Base-by-base conservation (phyloP, 1,284 basidiomycete genomes). In the Amylostereum areolatum region DNA sequence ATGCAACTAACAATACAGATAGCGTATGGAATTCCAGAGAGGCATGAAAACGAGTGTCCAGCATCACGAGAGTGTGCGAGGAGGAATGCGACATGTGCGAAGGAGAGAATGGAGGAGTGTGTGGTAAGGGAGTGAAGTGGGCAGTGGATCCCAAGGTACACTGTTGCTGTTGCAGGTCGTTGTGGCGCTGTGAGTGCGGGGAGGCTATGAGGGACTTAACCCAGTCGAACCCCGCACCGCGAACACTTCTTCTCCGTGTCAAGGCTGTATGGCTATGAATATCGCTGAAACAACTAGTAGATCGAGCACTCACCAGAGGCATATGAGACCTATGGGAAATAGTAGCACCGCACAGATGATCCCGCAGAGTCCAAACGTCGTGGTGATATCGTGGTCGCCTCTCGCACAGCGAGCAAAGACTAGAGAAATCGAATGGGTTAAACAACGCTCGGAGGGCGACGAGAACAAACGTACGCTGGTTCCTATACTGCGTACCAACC, bases 311-410 rank as follows among this genome's bases (percentile, higher is more conserved):
- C 42, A 70, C 64, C 61, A 68, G 41, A 70, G 55, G 52, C 64
- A 68, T 32, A 68, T 64, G 12, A 73, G 53, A 11, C 71, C 71
- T 30, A 68, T 61, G 1, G 71, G 71, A 53, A 73, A 73, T 29
- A 62, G 62, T 1, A 72, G 55, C 29, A 73, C 61, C 2, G 70
- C 70, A 12, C 66, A 62, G 25, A 73, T 64, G 45, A 73, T 72
- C 6, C 71, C 71, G 50, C 67, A 71, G 2, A 67, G 45, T 12
- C 70, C 71, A 51, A 68, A 72, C 11, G 61, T 64, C 5, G 64
- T 64, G 5, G 60, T 65, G 9, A 56, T 60, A 18, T 65, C 60
- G 48, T 72, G 71, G 27, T 61, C 55, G 9, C 71, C 71, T 49
- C 64, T 65, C 5, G 65, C 67, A 52, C 70, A 71, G 43, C 57